Evolutionary conservation across 1,284 basidiomycete genomes (phyloP), one percentile per base, ranked within the genome.

Genomic region (Ustilago bromivora): DNA sequence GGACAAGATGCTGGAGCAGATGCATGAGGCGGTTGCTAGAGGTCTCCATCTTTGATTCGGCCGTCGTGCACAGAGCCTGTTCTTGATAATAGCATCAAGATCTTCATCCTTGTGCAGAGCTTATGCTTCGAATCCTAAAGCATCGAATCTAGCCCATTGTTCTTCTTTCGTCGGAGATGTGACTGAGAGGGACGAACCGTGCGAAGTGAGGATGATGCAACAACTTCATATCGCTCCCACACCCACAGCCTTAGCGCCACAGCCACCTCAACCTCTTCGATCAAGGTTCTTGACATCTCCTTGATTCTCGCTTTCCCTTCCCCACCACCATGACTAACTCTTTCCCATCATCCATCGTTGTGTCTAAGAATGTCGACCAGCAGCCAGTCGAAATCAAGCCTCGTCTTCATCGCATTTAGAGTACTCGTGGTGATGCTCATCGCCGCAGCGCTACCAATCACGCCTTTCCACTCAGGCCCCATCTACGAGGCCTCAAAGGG

Each of bases 401-500:
- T 38, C 34, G 4, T 40, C 28, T 6, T 17, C 32, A 38, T 34
- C 19, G 15, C 4, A 43, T 51, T 46, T 10, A n/a, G 36, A n/a
- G 17, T 28, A 32, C 13, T 59, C 15, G 23, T 34, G 2, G 6
- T 57, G 6, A 19, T 57, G 2, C 4, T 58, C 2, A 0, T 58
- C 5, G 65, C 65, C 13, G 71, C 65, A 35, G 54, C 51, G 2
- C 55, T 73, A 23, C 71, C 71, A 28, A 5, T 31, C 17, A 64
- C 65, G 5, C 71, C 71, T 2, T 73, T 73, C 31, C 71, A 49
- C 0, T 13, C 71, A 3, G 71, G 71, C 17, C 61, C 65, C 9
- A 61, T 73, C 15, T 32, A 73, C 58, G 53, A 67, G 10, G 66
- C 61, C 13, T 23, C 31, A 1, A 73, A 73, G 31, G 70, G 70